Base-by-base conservation (phyloP, 805 yeast genomes). In the Pichia membranifaciens region DNA sequence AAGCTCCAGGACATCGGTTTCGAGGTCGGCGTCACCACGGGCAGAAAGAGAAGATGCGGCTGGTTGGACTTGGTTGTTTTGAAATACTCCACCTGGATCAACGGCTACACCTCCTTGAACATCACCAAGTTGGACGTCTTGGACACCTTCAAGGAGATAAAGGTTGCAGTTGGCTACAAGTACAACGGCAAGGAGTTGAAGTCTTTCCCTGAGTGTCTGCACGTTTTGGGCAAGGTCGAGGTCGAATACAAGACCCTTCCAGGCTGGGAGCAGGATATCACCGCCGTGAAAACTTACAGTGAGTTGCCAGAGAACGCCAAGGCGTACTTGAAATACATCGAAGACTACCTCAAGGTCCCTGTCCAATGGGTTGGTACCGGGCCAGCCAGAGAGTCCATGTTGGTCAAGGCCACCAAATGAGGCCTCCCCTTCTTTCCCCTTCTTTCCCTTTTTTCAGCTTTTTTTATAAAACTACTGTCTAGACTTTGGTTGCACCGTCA, bases 351-450 rank as follows among this genome's bases (percentile, higher is more conserved):
- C 52, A 75, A 76, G 42, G 91, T 87, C 49, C 96, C 95, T 48
- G 77, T 93, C 54, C 85, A 84, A 66, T 93, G 97, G 97, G 93
- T 93, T 52, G 99, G 99, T 65, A 93, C 96, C 49, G 99, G 99
- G 53, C 97, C 99, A 54, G 96, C 88, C 45, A 86, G 98, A 73
- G 95, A 85, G 48, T 81, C 90, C 33, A 90, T 89, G 96, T 75
- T 89, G 58, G 81, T 79, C 57, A 83, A 80, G 65, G 35, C 45
- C 16, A 44, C 48, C 40, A 50, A 43, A 34, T 31, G 6, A 29
- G 20, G 15, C 29, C 9, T 21, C 2, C 25, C 18, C 2, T 21
- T 42, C 21, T 8, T 18, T 32, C 23, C 22, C 7, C 5, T 3
- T 41, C 23, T 5, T 22, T 22, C 12, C 28, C 25, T 15, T 29